Evolutionary conservation across 345 rosid species (phyloP), one percentile per base, ranked within the genome.

Genomic region (Eucalyptus dawsonii): DNA sequence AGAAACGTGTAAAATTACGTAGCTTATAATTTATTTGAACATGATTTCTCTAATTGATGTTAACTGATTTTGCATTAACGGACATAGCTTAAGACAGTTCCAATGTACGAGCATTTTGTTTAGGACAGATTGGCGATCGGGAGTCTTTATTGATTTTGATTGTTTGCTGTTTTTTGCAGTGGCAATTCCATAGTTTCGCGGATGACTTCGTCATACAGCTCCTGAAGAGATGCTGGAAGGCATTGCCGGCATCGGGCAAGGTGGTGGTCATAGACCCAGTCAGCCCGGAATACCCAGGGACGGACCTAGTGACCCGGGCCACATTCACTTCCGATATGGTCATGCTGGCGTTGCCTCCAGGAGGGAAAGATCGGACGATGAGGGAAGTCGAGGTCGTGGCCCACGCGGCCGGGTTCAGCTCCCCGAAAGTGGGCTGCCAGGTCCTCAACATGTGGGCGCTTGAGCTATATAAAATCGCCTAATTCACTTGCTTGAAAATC

Each of bases 311-410:
- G 21, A 89, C 94, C 10, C 56, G 24, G 24, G 56, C 56, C 56
- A 53, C 56, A 8, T 53, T 53, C 24, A 53, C 56, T 53, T 3
- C 10, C 56, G 56, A 53, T 21, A 53, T 53, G 56, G 24, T 53
- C 56, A 53, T 53, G 56, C 56, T 53, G 24, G 56, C 86, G 6
- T 93, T 80, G 89, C 88, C 60, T 91, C 89, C 88, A 17, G 56
- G 56, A 53, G 56, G 56, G 24, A 53, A 53, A 53, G 56, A 53
- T 53, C 24, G 56, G 95, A 93, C 88, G 14, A 29, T 88, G 47
- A 86, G 87, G 85, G 96, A 95, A 87, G 90, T 88, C n/a, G 91
- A 91, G 87, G 88, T 89, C 42, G 65, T 95, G 25, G 96, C 94
- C 4, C 40, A 27, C 8, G 91, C 72, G 27, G 89, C 95, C 6